phyloP scores from a whole-genome alignment of 768 basidiomycete species.

The Russula sp. region DNA sequence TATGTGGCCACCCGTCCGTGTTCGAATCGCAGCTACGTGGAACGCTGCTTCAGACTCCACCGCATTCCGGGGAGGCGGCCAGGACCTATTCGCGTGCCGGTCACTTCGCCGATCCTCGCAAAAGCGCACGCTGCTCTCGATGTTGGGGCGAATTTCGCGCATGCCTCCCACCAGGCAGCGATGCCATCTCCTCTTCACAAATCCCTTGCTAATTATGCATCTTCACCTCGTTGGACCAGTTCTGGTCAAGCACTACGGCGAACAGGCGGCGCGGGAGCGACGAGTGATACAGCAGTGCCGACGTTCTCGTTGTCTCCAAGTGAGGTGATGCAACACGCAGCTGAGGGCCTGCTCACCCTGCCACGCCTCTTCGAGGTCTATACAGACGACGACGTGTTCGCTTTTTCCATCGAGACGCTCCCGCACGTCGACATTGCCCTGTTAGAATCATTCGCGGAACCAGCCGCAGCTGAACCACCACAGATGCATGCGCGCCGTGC shows the following conservation, averaged over 20 bases:
- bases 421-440: constrained; percentile 60
- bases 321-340: constrained; percentile 79
- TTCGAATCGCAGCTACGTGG: constrained; percentile 70
- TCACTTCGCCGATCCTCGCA: constrained; percentile 40
- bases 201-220: constrained; percentile 66
- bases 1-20: constrained; percentile 4
- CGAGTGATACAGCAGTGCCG: constrained; percentile 62
- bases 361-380: constrained; percentile 93
- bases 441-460: constrained; percentile 43
- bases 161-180: constrained; percentile 70
- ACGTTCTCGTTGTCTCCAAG: constrained; percentile 92
- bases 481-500: constrained; percentile 32
- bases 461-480: constrained; percentile 24
- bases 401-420: constrained; percentile 80
- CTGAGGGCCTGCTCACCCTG: constrained; percentile 91
- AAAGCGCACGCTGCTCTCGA: constrained; percentile 51
- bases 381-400: constrained; percentile 84
- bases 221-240: constrained; percentile 60
- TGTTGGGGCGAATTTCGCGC: constrained; percentile 64
- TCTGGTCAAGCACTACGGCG: constrained; percentile 43
- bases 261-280: constrained; percentile 36
- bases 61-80: too few species aligned
- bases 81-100: constrained; percentile 29
- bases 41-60: too few species aligned
- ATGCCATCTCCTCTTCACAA: constrained; percentile 74